phyloP scores from a whole-genome alignment of 2,329 filamentous ascomycete genomes.

The Arthrinium puccinioides region DNA sequence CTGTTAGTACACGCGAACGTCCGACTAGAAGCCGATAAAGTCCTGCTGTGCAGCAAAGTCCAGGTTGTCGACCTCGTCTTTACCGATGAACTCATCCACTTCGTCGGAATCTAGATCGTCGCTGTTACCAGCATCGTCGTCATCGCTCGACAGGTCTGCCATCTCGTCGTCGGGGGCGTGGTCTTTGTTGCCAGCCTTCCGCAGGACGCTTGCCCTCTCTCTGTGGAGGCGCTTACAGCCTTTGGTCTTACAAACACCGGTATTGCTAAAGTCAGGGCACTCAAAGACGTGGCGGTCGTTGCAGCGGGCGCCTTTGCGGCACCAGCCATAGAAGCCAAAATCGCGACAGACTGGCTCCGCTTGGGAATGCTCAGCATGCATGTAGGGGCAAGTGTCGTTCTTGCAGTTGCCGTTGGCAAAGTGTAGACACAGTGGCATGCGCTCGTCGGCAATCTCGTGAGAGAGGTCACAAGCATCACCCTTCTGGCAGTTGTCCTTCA shows the following conservation, averaged over 20 bases:
- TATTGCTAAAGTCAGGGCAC: conserved; percentile 93
- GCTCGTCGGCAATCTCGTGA: conserved; percentile 75
- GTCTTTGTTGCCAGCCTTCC: conserved; percentile 51
- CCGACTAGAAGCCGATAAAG: conserved; percentile 50
- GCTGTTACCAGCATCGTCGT: conserved; percentile 59
- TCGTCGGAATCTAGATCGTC: conserved; percentile 77
- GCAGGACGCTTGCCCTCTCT: conserved; percentile 74
- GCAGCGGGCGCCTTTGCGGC: conserved; percentile 73
- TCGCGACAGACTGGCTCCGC: conserved; percentile 72
- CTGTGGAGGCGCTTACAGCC: conserved; percentile 83
- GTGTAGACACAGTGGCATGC: conserved; percentile 82
- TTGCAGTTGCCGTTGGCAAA: conserved; percentile 86
- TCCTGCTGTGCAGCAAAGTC: conserved; percentile 53
- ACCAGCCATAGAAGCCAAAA: conserved; percentile 85
- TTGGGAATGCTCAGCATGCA: conserved; percentile 73
- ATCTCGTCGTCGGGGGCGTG: conserved; percentile 39
- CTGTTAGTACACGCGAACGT: too few species aligned
- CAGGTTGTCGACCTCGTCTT: conserved; percentile 44
- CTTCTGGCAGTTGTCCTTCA: conserved; percentile 68
- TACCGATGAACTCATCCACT: conserved; percentile 56
- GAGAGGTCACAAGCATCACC: conserved; percentile 84
- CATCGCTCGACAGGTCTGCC: conserved; percentile 72
- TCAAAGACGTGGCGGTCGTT: conserved; percentile 81
- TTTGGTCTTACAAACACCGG: conserved; percentile 71
- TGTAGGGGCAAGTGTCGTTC: conserved; percentile 79